Evolutionary conservation across 345 rosid genomes (phyloP).

Genomic region (Brassica nigra): DNA sequence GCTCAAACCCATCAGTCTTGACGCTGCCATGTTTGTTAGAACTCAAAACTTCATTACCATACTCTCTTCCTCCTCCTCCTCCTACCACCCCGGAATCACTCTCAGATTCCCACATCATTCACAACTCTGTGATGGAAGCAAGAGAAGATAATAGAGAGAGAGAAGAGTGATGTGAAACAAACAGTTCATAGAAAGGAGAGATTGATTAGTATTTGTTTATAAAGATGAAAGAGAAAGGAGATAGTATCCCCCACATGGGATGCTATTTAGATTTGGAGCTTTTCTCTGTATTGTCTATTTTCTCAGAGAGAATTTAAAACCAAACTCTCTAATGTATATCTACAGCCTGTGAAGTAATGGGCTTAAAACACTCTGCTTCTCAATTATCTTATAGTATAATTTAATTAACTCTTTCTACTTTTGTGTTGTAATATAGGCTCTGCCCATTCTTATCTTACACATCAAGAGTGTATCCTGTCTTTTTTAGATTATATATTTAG

Average conservation of each 20-base stretch:
- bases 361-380: not conserved
- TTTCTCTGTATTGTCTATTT: not conserved
- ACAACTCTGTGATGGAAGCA: slow-evolving; percentile 3
- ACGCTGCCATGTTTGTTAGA: not conserved
- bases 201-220: not conserved
- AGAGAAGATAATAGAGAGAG: not conserved
- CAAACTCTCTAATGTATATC: not conserved
- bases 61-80: not conserved
- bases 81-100: not conserved
- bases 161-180: not conserved
- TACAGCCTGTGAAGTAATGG: not conserved
- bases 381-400: not conserved
- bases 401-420: not conserved
- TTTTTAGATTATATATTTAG: not conserved
- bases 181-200: not conserved
- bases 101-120: not conserved
- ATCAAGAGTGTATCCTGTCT: not conserved
- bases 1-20: not conserved
- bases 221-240: not conserved
- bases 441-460: not conserved
- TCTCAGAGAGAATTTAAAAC: not conserved
- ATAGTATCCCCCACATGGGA: not conserved
- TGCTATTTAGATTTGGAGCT: not conserved
- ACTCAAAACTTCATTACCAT: not conserved
- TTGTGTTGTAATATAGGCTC: not conserved